Conservation (phyloP, 2,329 filamentous ascomycete species). For the Cladosporium phlei region DNA sequence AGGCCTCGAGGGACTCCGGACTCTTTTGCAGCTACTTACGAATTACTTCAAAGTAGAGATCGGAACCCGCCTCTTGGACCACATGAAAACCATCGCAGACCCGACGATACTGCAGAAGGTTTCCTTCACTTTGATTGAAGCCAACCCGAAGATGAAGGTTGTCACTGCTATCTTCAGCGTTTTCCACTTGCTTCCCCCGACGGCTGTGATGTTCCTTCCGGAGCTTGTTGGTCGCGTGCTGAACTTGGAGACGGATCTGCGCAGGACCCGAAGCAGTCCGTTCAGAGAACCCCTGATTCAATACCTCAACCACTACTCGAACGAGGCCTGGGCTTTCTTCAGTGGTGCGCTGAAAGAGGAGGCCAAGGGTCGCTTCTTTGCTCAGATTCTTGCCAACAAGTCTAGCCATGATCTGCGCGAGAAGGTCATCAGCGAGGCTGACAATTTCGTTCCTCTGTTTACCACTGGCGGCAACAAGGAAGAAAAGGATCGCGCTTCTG, state of each 20-base stretch:
- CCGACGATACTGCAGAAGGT: constrained; percentile 75
- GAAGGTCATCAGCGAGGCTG: constrained; percentile 67
- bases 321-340: constrained; percentile 79
- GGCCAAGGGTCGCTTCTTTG: constrained; percentile 84
- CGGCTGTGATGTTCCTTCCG: constrained; percentile 86
- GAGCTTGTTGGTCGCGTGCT: constrained; percentile 86
- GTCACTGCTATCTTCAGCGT: constrained; percentile 94
- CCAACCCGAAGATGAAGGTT: constrained; percentile 87
- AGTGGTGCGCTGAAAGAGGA: constrained; percentile 75
- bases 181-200: constrained; percentile 88
- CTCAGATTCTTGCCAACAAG: constrained; percentile 73
- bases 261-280: constrained; percentile 83
- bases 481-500: constrained; percentile 66
- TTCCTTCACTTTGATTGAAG: constrained; percentile 91
- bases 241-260: constrained; percentile 76
- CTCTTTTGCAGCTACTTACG: constrained; percentile 82
- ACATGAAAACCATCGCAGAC: constrained; percentile 87
- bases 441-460: constrained; percentile 63
- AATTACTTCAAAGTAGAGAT: constrained; percentile 99
- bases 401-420: constrained; percentile 71
- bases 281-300: constrained; percentile 87
- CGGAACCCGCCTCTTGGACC: constrained; percentile 83
- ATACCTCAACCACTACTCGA: constrained; percentile 88
- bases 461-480: constrained; percentile 58
- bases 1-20: constrained; percentile 83